Base-by-base conservation (phyloP, 306 rosid species). In the Acacia confusa region DNA sequence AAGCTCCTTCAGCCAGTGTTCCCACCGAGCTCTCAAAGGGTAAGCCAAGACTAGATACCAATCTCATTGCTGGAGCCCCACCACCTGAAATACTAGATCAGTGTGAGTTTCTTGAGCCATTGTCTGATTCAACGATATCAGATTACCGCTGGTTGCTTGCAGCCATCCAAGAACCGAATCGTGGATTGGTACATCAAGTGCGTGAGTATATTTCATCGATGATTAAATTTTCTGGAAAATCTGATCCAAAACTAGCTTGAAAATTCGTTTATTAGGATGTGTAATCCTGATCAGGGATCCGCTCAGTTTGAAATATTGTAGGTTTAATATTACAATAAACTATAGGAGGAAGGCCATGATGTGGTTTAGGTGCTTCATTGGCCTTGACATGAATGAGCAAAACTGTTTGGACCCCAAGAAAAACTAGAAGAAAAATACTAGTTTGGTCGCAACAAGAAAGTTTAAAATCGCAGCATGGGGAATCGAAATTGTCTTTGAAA, bases 61-160 rank as follows among this genome's bases (percentile, higher is more conserved):
- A 95, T 90, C 97, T 95, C 24, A 30, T 93, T 40, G 87, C 85
- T 15, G 99, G 99, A 34, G 90, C 90, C 65, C 97, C 97, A 2
- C 93, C 98, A 27, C 84, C 88, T 0, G 90, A 89, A 68, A 92
- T 93, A 77, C 75, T 89, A 81, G 89, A 72, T 45, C 86, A 82
- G 81, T 91, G 99, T 7, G 99, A 95, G 74, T 95, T 95, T 82
- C 91, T 95, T 76, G 94, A 95, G 87, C 97, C 97, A 10, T 81
- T 93, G 53, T 82, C 91, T 4, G 81, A 88, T 25, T 81, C 95
- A 47, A 74, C 90, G 15, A 48, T 79, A 43, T 85, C 89, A 30
- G 97, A 95, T 41, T 93, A 91, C 84, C 82, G 68, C 57, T 90
- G 92, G 90, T 83, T 95, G 81, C 77, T 90, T 72, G 50, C 83